phyloP scores from a whole-genome alignment of 345 rosid genomes.

The Salix udensis region DNA sequence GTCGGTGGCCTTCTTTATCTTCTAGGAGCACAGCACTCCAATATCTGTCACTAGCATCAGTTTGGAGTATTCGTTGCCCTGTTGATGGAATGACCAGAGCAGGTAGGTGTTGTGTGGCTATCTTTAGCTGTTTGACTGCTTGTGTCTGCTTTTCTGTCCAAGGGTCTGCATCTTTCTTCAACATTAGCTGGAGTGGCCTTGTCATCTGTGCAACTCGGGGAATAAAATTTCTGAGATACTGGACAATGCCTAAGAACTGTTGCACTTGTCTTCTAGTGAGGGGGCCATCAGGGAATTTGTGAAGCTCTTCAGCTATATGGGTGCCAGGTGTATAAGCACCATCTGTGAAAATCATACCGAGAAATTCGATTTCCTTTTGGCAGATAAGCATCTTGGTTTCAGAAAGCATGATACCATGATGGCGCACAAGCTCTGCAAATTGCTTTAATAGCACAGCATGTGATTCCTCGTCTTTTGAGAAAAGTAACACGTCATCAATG shows the following conservation, averaged over 20 bases:
- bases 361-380: not conserved
- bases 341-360: not conserved
- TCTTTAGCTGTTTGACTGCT: too few relatives aligned
- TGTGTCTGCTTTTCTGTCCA: too few relatives aligned
- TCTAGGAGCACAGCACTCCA: too few relatives aligned
- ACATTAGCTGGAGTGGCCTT: too few relatives aligned
- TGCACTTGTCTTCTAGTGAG: not conserved
- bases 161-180: not conserved
- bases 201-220: not conserved
- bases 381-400: not conserved
- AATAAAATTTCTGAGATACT: not conserved
- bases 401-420: not conserved
- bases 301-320: not conserved
- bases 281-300: not conserved
- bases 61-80: too few relatives aligned
- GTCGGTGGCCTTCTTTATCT: too few relatives aligned
- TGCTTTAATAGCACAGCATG: not conserved
- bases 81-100: too few relatives aligned
- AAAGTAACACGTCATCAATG: not conserved
- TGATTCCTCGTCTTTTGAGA: not conserved
- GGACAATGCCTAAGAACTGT: not conserved
- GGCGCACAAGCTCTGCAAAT: not conserved
- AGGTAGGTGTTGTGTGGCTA: too few relatives aligned
- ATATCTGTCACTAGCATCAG: too few relatives aligned
- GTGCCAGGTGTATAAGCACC: not conserved